Evolutionary conservation across 202 grass and related monocot species (phyloP).

Genomic region (Carex arenaria): DNA sequence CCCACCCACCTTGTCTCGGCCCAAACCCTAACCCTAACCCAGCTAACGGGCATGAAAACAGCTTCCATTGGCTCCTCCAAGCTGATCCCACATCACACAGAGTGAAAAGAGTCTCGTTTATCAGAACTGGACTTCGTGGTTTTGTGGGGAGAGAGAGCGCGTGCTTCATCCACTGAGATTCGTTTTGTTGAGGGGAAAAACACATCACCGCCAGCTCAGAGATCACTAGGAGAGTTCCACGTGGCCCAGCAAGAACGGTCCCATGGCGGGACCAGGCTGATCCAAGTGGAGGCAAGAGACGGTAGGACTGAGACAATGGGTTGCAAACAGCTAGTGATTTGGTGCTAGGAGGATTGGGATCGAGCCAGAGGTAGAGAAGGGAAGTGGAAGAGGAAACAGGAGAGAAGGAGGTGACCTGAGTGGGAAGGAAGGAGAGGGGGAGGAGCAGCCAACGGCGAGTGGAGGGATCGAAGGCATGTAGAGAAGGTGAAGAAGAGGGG

Average conservation of each 20-base stretch:
- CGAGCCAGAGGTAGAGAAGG: constrained; percentile 31
- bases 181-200: constrained; percentile 43
- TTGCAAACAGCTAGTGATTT: constrained; percentile 96
- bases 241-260: constrained; percentile 69
- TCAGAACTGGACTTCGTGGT: constrained; percentile 78
- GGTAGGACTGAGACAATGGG: constrained; percentile 58
- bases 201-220: constrained; percentile 90
- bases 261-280: constrained; percentile 96
- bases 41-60: constrained; percentile 72
- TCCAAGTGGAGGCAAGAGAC: constrained; percentile 71
- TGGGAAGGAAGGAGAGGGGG: constrained; percentile 53
- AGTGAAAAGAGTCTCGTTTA: constrained; percentile 59
- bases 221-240: constrained; percentile 58
- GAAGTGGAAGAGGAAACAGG: constrained; percentile 31
- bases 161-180: constrained; percentile 78
- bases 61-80: constrained; percentile 98
- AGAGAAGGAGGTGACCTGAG: constrained; percentile 39
- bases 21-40: constrained; percentile 37
- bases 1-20: constrained; percentile 52
- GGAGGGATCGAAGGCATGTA: constrained; percentile 64
- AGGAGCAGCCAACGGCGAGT: constrained; percentile 54
- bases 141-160: constrained; percentile 87
- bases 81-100: constrained; percentile 86
- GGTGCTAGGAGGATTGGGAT: background rate
- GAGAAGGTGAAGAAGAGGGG: constrained; percentile 39